A percentile compares a stretch with the other conserved stretches of the same genome.
Evolutionary conservation across 2,329 filamentous ascomycete species (phyloP).

Genomic region (Acephala macrosclerotiorum): DNA sequence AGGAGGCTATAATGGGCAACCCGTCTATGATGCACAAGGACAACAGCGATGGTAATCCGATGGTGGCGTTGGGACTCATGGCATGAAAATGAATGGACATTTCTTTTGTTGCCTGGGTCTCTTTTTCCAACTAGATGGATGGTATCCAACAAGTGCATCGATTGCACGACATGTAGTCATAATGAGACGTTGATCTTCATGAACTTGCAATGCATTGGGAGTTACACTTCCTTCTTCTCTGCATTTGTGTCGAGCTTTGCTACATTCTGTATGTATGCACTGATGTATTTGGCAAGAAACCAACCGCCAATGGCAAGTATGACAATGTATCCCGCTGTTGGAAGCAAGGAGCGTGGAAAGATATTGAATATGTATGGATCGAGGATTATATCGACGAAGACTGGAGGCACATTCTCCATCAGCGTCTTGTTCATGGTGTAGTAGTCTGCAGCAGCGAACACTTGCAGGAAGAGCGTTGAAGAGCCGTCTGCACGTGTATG

Average conservation of each 20-base stretch:
- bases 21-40: conserved; percentile 24
- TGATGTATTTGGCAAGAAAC: conserved; percentile 40
- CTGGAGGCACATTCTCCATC: conserved; percentile 77
- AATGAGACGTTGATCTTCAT: conserved; percentile 15
- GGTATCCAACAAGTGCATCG: conserved; percentile 30
- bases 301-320: conserved; percentile 58
- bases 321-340: conserved; percentile 73
- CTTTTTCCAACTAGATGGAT: conserved; percentile 28
- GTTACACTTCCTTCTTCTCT: conserved; percentile 34
- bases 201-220: neutral
- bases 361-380: conserved; percentile 85
- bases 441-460: conserved; percentile 84
- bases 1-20: conserved; percentile 13
- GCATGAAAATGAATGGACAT: conserved; percentile 7
- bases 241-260: conserved; percentile 10
- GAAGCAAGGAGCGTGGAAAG: conserved; percentile 78
- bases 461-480: conserved; percentile 59
- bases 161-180: conserved; percentile 24
- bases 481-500: conserved; percentile 27
- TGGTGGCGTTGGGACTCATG: neutral
- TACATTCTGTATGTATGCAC: conserved; percentile 32
- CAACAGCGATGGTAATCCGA: conserved; percentile 16
- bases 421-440: conserved; percentile 76
- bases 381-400: conserved; percentile 82
- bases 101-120: conserved; percentile 10